These are phyloP conservation scores for Auricularia cornea DNA, from an alignment of 768 basidiomycete genomes.

Conservation along the genomic window DNA sequence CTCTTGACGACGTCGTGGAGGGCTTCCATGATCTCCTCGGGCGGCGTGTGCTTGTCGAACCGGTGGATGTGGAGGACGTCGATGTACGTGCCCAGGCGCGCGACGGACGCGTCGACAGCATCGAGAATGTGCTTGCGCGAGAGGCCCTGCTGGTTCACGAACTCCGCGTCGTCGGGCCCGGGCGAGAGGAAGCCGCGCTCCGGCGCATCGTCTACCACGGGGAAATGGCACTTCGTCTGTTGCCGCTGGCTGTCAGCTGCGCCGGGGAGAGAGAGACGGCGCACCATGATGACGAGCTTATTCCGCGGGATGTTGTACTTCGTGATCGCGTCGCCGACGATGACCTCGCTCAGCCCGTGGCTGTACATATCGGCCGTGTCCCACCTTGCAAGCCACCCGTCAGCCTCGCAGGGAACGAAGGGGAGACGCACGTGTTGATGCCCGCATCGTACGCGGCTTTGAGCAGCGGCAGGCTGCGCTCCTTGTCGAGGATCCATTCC, in stretches of 20 bases:
- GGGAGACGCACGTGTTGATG: not conserved
- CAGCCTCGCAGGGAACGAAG: not conserved
- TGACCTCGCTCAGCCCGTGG: constrained; percentile 7
- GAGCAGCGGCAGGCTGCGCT: constrained; percentile 37
- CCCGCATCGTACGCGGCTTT: constrained; percentile 33
- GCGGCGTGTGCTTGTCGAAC: constrained; percentile 28
- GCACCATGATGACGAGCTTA: constrained; percentile 7
- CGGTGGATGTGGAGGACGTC: constrained; percentile 40
- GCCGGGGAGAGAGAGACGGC: not conserved
- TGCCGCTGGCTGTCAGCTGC: not conserved
- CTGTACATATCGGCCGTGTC: not conserved
- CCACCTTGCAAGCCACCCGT: constrained; percentile 13
- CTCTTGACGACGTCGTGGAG: constrained; percentile 40
- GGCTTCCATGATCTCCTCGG: constrained; percentile 42
- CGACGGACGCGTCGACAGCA: constrained; percentile 20
- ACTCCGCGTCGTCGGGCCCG: constrained; percentile 10
- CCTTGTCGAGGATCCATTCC: constrained; percentile 43
- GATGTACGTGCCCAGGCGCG: constrained; percentile 33
- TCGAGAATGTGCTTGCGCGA: constrained; percentile 34
- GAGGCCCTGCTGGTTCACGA: constrained; percentile 19
- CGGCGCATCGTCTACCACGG: constrained; percentile 1
- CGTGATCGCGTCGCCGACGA: constrained; percentile 34
- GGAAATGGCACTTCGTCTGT: not conserved
- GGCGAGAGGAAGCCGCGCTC: not conserved
- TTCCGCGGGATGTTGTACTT: constrained; percentile 17